Evolutionary conservation across 805 yeast species (phyloP).

Genomic region (Metschnikowia corniflorae): DNA sequence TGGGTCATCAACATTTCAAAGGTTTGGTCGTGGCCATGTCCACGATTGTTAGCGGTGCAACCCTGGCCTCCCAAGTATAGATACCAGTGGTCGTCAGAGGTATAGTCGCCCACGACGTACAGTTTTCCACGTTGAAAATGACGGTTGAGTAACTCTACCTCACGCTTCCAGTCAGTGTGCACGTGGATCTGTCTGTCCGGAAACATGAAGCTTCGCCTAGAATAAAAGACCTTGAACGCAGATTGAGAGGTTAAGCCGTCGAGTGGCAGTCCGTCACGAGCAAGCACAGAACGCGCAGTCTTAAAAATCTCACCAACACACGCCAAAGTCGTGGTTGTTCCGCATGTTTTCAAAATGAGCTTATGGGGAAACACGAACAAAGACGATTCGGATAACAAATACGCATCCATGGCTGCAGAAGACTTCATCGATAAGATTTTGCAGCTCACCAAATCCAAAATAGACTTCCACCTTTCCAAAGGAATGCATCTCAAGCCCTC

Average conservation of each 20-base stretch:
- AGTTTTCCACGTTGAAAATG: constrained; percentile 59
- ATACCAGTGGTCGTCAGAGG: constrained; percentile 86
- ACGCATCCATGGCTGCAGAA: constrained; percentile 68
- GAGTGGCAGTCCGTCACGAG: not conserved
- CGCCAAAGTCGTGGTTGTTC: constrained; percentile 85
- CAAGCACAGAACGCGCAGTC: constrained; percentile 20
- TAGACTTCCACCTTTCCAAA: constrained; percentile 60
- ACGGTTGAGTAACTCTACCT: constrained; percentile 63
- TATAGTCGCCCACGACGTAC: constrained; percentile 73
- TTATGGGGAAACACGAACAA: constrained; percentile 86
- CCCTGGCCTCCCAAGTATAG: constrained; percentile 63
- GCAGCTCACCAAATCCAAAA: constrained; percentile 82
- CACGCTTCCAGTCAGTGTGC: constrained; percentile 83
- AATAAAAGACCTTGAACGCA: constrained; percentile 75
- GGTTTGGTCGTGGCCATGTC: constrained; percentile 53
- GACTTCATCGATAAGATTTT: constrained; percentile 79
- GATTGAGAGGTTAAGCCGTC: constrained; percentile 24
- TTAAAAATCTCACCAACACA: constrained; percentile 68
- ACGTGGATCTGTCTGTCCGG: constrained; percentile 80
- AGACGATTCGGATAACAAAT: constrained; percentile 83
- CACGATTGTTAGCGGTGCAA: constrained; percentile 1
- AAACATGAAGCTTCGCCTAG: constrained; percentile 89
- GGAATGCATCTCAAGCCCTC: constrained; percentile 64
- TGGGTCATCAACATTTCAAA: constrained; percentile 91
- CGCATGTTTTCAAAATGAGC: constrained; percentile 88